phyloP scores from a whole-genome alignment of 2,329 filamentous ascomycete species.

The Xylariaceae sp. region DNA sequence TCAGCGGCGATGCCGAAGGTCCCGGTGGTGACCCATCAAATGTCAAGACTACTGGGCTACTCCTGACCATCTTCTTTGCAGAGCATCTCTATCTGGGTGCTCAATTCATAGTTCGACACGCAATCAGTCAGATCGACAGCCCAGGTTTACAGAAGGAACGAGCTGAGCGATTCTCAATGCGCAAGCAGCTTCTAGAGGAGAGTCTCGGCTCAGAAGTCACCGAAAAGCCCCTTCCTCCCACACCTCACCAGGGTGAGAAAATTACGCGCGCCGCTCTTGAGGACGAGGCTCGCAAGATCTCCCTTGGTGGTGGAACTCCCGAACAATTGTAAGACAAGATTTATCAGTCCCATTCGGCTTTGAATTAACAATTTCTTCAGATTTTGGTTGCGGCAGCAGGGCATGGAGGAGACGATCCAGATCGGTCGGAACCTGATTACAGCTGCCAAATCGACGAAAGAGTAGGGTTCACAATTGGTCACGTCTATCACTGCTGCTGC shows the following conservation, averaged over 20 bases:
- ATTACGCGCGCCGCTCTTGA: constrained; percentile 64
- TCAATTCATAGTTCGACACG: constrained; percentile 66
- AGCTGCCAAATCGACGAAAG: constrained; percentile 28
- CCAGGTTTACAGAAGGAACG: constrained; percentile 83
- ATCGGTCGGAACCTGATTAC: constrained; percentile 52
- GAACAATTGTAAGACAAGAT: constrained; percentile 43
- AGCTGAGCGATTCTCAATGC: constrained; percentile 72
- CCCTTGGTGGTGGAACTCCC: constrained; percentile 42
- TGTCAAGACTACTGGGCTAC: constrained; percentile 74
- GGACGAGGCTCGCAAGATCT: constrained; percentile 54
- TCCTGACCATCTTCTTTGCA: constrained; percentile 77
- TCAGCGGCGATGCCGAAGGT: constrained; percentile 64
- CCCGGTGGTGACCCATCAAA: constrained; percentile 62
- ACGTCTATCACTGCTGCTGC: neutral
- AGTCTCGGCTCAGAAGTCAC: constrained; percentile 57
- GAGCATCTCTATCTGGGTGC: constrained; percentile 87
- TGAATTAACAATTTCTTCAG: constrained; percentile 25
- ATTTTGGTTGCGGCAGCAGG: constrained; percentile 60
- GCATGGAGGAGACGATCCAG: constrained; percentile 53
- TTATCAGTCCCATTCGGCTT: neutral
- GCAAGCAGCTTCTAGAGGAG: constrained; percentile 75
- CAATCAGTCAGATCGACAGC: constrained; percentile 76
- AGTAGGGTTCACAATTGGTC: constrained; percentile 1
- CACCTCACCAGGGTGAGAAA: constrained; percentile 50
- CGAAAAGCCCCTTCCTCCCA: constrained; percentile 42